Percentiles rank a stretch among this genome's conserved stretches.
Conservation (phyloP, 2,329 filamentous ascomycete species). For the Nemania sp. region DNA sequence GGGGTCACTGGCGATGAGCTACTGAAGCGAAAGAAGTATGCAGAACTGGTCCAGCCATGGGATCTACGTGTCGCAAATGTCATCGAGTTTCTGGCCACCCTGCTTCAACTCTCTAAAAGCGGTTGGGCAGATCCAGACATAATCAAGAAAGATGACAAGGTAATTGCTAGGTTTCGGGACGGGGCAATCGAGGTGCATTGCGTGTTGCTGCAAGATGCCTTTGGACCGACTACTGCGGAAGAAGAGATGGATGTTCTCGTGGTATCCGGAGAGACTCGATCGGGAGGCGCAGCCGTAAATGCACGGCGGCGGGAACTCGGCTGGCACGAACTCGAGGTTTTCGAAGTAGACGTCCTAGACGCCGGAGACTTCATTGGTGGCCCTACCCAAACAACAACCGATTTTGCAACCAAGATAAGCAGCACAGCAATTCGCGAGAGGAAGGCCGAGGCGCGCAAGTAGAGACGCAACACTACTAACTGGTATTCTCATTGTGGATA, state of each 20-base stretch:
- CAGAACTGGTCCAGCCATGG: slow-evolving; percentile 82
- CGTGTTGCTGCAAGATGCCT: slow-evolving; percentile 84
- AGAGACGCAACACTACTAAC: not conserved
- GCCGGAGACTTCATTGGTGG: slow-evolving; percentile 58
- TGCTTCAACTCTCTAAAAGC: slow-evolving; percentile 50
- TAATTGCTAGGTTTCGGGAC: slow-evolving; percentile 62
- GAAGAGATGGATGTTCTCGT: slow-evolving; percentile 78
- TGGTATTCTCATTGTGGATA: not conserved
- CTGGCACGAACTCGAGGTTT: slow-evolving; percentile 77
- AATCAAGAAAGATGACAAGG: slow-evolving; percentile 47
- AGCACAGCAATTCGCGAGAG: slow-evolving; percentile 78
- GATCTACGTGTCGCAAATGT: slow-evolving; percentile 70
- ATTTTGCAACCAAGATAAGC: slow-evolving; percentile 85
- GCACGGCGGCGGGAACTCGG: slow-evolving; percentile 75
- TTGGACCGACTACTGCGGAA: slow-evolving; percentile 87
- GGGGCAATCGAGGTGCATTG: slow-evolving; percentile 71
- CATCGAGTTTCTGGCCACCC: slow-evolving; percentile 73
- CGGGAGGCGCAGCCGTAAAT: slow-evolving; percentile 85
- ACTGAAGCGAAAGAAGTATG: slow-evolving; percentile 86
- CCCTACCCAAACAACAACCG: slow-evolving; percentile 55
- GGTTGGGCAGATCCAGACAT: slow-evolving; percentile 50
- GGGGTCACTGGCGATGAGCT: slow-evolving; percentile 89
- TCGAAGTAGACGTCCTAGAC: slow-evolving; percentile 88
- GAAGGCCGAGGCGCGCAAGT: slow-evolving; percentile 37
- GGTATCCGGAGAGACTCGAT: slow-evolving; percentile 84